Conservation (phyloP, 305 asterid genomes). For the Fraxinus greggii region DNA sequence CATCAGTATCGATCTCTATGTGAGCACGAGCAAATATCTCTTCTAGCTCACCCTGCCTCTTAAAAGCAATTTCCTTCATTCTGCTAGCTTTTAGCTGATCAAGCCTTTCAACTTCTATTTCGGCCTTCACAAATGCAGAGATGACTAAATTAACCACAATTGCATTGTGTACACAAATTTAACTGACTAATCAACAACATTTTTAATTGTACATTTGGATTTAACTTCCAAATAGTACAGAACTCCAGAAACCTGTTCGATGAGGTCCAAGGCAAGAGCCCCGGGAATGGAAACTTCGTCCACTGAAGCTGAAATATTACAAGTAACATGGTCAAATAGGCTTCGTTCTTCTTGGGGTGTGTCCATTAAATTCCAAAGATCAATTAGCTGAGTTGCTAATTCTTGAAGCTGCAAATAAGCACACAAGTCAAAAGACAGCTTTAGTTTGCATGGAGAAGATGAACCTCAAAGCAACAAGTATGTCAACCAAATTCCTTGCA, state of each 20-base stretch:
- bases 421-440: conserved; percentile 7
- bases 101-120: conserved; percentile 67
- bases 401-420: conserved; percentile 55
- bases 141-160: background rate
- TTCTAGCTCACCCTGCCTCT: conserved; percentile 61
- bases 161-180: background rate
- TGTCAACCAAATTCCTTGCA: background rate
- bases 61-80: conserved; percentile 67
- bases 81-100: conserved; percentile 62
- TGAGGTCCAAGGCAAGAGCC: conserved; percentile 56
- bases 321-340: conserved; percentile 59
- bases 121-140: conserved; percentile 42
- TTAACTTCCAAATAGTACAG: conserved; percentile 11
- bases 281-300: conserved; percentile 58
- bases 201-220: background rate
- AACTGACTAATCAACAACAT: background rate
- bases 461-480: background rate
- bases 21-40: conserved; percentile 57
- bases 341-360: conserved; percentile 54
- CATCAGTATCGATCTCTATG: conserved; percentile 54
- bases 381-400: conserved; percentile 53
- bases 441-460: background rate
- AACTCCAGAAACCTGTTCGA: conserved; percentile 45
- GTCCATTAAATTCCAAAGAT: conserved; percentile 75
- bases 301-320: conserved; percentile 57